Base-by-base conservation (phyloP, 805 yeast species). In the Sungouiella thailandica region DNA sequence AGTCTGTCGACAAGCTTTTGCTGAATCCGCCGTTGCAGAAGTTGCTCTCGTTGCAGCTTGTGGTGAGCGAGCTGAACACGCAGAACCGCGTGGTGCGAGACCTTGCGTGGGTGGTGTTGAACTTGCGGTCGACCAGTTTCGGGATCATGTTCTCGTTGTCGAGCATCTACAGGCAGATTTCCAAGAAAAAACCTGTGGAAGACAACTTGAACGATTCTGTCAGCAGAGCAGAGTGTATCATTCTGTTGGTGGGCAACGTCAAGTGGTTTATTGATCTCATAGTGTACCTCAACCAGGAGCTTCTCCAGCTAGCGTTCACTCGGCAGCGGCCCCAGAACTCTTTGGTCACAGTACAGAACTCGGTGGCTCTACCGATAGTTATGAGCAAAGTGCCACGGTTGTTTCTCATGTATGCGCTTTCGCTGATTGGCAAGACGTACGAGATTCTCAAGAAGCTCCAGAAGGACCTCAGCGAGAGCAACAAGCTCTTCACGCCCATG, bases 261-360 rank as follows among this genome's bases (percentile, higher is more conserved):
- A 76, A 86, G 47, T 90, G 97, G 96, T 73, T 85, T 44, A 72
- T 86, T 20, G 96, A 88, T 52, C 75, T 86, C 40, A 67, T 86
- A 35, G 76, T 81, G 1, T 78, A 75, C 41, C 53, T 85, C 25
- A 75, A 79, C 35, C 95, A 89, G 55, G 95, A 90, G 44, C 57
- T 83, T 22, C 50, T 80, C 16, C 72, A 78, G 22, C 47, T 79
- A 17, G 40, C 59, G 16, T 45, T 50, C 35, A 32, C 52, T 38
- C 42, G 54, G 50, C 32, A 42, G 16, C 36, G 49, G 28, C 42
- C 49, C 5, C 27, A 37, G 2, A 39, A 41, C 22, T 40, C 52
- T 26, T 44, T 39, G 9, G 41, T 66, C 13, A 47, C 46, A 7
- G 35, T 53, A 12, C 39, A 48, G 20, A 64, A 59, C 40, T 66